Base-by-base conservation (phyloP, 169 alveolate genomes). In the Cystoisospora suis region DNA sequence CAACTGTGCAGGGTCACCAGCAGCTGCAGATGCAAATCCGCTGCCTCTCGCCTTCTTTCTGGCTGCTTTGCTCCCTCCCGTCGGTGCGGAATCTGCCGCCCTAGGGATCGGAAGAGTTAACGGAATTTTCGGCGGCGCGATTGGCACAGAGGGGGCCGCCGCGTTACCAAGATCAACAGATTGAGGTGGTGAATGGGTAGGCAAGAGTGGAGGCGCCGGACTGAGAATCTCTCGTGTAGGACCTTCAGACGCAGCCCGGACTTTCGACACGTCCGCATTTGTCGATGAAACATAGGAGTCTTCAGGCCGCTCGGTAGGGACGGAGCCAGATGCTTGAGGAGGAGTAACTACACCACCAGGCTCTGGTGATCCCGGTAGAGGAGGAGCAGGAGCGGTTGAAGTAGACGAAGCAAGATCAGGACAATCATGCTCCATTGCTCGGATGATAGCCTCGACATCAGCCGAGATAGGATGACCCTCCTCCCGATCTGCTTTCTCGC, bases 361-460 rank as follows among this genome's bases (percentile, higher is more conserved):
- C 49, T 46, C 49, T 17, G 1, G 38, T 9, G 56, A 7, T 46
- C 40, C 42, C n/a, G 56, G 29, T 4, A 0, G 2, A 12, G 20
- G 32, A 9, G 83, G 7, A n/a, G 83, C 45, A 27, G 83, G 47
- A 53, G 23, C 65, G 65, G 65, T 23, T 23, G 65, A 23, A 53
- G 65, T 15, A 23, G 23, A 53, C 15, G 83, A 40, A 34, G 83
- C 46, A 38, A 72, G 56, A 36, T 72, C 83, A 4, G 83, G 83
- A 34, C 83, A 72, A 34, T 72, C 83, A 38, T 72, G 83, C 27
- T 72, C 56, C 83, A 72, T 72, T 0, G 83, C 83, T 4, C 83
- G 83, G 7, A 72, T 12, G 56, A 72, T 34, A 15, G 32, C 32
- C 12, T 29, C 4, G n/a, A 72, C 83, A 32, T 72, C 83, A 4